These are phyloP conservation scores for Phytophthora brassicae DNA, from an alignment of 352 stramenopile genomes.

Conservation along the genomic window DNA sequence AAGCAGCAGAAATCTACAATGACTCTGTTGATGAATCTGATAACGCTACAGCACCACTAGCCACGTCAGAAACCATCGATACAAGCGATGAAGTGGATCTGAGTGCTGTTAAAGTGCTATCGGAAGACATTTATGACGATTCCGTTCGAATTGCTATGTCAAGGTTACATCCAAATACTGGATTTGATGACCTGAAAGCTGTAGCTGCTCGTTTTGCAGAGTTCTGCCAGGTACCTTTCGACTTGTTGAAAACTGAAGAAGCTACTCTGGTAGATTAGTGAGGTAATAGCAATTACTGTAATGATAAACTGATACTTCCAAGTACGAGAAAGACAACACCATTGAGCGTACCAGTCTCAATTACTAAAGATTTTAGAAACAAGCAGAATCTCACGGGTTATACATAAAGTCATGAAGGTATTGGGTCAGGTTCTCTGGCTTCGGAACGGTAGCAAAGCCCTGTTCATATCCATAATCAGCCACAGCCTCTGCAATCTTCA, in stretches of 20 bases:
- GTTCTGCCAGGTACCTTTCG: slow-evolving; percentile 33
- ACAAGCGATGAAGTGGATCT: not conserved
- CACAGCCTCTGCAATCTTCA: slow-evolving; percentile 92
- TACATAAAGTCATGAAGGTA: slow-evolving; percentile 68
- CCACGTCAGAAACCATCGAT: not conserved
- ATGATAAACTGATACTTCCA: too few relatives aligned
- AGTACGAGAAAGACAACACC: too few relatives aligned
- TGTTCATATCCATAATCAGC: slow-evolving; percentile 78
- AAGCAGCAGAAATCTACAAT: not conserved
- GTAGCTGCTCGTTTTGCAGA: slow-evolving; percentile 32
- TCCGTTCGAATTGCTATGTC: slow-evolving; percentile 24
- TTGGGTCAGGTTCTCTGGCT: slow-evolving; percentile 54
- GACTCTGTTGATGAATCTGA: not conserved
- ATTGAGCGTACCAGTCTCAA: too few relatives aligned
- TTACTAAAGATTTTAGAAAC: too few relatives aligned
- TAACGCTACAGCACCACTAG: not conserved
- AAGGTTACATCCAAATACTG: slow-evolving; percentile 23
- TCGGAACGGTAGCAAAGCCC: slow-evolving; percentile 55
- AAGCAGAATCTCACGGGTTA: slow-evolving; percentile 47
- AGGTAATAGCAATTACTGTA: too few relatives aligned
- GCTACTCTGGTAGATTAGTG: too few relatives aligned
- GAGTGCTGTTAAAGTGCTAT: slow-evolving; percentile 13
- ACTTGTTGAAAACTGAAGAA: slow-evolving; percentile 2
- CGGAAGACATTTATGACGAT: slow-evolving; percentile 18
- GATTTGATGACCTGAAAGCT: slow-evolving; percentile 36